A percentile compares a stretch with the other conserved stretches of the same genome.
Conservation (phyloP, 1,139 yeast genomes). For the Candida sp. region DNA sequence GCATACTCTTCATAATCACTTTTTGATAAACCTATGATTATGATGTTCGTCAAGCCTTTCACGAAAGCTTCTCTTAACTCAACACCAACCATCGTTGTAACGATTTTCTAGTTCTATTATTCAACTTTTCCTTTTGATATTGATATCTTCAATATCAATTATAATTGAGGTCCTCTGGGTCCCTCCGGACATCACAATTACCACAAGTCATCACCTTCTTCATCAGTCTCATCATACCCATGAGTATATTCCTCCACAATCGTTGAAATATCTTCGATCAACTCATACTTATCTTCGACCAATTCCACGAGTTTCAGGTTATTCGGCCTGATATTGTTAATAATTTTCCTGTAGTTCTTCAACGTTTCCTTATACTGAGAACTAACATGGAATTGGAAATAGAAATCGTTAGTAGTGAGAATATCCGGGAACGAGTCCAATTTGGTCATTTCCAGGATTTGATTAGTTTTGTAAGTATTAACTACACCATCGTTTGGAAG, state of each 20-base stretch:
- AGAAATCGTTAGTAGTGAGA: conserved; percentile 12
- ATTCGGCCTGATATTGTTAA: conserved; percentile 30
- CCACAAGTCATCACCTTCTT: conserved; percentile 10
- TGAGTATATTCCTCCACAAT: conserved; percentile 52
- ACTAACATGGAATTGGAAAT: conserved; percentile 42
- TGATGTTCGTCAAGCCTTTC: too few species aligned
- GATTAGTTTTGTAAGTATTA: conserved; percentile 15
- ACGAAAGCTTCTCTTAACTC: too few species aligned
- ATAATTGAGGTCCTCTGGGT: too few species aligned
- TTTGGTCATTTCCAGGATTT: conserved; percentile 18
- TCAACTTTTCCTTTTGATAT: too few species aligned
- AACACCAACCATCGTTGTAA: too few species aligned
- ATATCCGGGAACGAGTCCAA: conserved; percentile 34
- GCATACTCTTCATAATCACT: too few species aligned
- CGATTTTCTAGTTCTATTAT: too few species aligned
- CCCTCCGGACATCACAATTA: too few species aligned
- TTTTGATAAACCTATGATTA: too few species aligned
- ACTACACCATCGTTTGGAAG: conserved; percentile 9
- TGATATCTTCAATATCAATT: too few species aligned
- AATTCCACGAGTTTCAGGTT: conserved; percentile 18
- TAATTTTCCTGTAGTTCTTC: conserved; percentile 43
- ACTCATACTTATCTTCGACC: conserved; percentile 69
- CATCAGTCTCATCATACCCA: conserved; percentile 33
- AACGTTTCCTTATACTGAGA: conserved; percentile 43
- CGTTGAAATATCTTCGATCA: conserved; percentile 52